Percentiles rank a stretch among this genome's conserved stretches.
Conservation (phyloP, 169 alveolate species). For the Plasmodium gonderi region DNA sequence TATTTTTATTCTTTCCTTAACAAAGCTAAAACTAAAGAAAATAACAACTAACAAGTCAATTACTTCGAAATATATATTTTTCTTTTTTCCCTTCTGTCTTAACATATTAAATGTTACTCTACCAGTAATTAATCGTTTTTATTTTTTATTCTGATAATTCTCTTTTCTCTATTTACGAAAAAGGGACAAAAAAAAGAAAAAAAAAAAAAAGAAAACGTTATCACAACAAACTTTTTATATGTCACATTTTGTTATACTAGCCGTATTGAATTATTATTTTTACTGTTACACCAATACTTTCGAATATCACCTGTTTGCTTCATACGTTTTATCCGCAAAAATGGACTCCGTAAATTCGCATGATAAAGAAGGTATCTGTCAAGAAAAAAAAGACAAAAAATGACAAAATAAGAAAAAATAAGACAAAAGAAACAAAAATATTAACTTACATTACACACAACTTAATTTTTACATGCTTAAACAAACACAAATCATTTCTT, state of each 20-base stretch:
- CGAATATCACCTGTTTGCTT: neutral
- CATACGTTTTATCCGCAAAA: neutral
- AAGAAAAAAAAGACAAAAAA: neutral
- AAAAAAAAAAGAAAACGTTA: neutral
- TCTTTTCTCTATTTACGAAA: neutral
- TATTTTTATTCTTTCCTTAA: neutral
- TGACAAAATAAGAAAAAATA: too few relatives aligned
- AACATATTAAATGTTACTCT: neutral
- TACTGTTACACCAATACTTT: neutral
- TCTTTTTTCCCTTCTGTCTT: neutral
- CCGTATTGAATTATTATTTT: neutral
- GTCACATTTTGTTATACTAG: neutral
- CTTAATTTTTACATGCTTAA: neutral
- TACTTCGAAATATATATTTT: neutral
- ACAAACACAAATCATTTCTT: neutral
- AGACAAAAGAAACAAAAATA: too few relatives aligned
- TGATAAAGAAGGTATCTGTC: conserved; percentile 17
- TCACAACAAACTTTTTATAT: neutral
- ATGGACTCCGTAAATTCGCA: neutral
- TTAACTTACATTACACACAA: neutral
- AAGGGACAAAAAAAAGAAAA: neutral
- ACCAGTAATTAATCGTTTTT: neutral
- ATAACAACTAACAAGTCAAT: neutral
- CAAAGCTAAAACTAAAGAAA: conserved; percentile 5
- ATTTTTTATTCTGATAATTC: neutral